Evolutionary conservation across 1,284 basidiomycete genomes (phyloP), one percentile per base, ranked within the genome.

Genomic region (Trichosporon sp.): DNA sequence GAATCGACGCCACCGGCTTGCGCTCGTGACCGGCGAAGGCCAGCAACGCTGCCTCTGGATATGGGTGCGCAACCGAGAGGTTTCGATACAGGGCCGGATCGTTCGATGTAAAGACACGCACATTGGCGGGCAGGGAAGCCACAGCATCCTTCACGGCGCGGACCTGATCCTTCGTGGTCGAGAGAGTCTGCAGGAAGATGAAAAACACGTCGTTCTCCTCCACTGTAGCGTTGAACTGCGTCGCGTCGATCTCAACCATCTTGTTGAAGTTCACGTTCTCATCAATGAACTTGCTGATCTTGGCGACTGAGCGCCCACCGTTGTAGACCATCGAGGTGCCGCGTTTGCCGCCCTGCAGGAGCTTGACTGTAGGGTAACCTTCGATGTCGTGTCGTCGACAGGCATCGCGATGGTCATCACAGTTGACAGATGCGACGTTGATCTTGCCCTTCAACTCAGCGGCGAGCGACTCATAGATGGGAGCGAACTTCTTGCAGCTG

Each of bases 401-500:
- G 3, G 93, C 74, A 0, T 82, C 75, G 31, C 82, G 81, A 72
- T 92, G 81, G 0, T 83, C 86, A 21, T 95, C 93, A 72, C 93
- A 97, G 74, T 97, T 86, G 25, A 97, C 88, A 65, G 94, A 88
- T 1, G 87, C 91, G 10, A 97, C 81, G 57, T 85, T 89, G 36
- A 93, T 80, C 62, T 86, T 86, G 67, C 84, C 82, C 70, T 88
- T 84, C 83, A 92, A 86, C 34, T 82, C 80, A 40, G 80, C 78
- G 0, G 89, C 92, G 6, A 97, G 84, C 60, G 89, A 83, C 1
- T 82, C 82, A 88, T 92, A 95, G 0, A 82, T 81, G 79, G 69
- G 92, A 0, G 90, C 89, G 2, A 95, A 84, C 72, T 90, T 90
- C 81, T 94, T 93, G 84, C 92, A 95, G 65, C 79, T 81, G 64